Percentiles rank a stretch among this genome's conserved stretches.
Conservation (phyloP, 2,329 filamentous ascomycete species). For the Aureobasidium lini region DNA sequence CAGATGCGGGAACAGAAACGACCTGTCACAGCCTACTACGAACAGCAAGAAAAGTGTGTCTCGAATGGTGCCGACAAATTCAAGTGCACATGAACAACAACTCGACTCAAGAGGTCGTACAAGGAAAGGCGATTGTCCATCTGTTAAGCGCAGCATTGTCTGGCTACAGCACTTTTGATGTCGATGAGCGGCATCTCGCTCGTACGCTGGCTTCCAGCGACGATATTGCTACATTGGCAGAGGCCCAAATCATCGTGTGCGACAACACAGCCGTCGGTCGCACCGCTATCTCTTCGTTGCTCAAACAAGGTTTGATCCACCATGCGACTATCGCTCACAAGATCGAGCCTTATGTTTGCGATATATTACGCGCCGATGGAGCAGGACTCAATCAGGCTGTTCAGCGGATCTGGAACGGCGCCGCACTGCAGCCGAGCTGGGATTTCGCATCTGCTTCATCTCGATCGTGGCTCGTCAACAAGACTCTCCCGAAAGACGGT, state of each 20-base stretch:
- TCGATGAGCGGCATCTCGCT: slow-evolving; percentile 18
- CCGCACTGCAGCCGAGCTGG: neutral
- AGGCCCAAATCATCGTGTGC: slow-evolving; percentile 36
- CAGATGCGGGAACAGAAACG: neutral
- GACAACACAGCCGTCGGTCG: slow-evolving; percentile 39
- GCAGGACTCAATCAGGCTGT: neutral
- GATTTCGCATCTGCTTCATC: neutral
- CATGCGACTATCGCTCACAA: slow-evolving; percentile 40
- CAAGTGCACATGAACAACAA: slow-evolving; percentile 38
- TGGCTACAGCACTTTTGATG: slow-evolving; percentile 43
- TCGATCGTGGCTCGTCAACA: neutral
- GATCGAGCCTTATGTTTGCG: neutral
- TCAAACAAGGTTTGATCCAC: slow-evolving; percentile 37
- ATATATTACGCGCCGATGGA: neutral
- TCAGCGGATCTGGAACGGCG: neutral
- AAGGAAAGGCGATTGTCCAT: slow-evolving; percentile 34
- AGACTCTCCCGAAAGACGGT: neutral
- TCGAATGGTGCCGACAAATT: slow-evolving; percentile 45
- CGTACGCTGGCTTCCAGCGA: slow-evolving; percentile 15
- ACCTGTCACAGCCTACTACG: slow-evolving; percentile 26
- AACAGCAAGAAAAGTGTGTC: slow-evolving; percentile 36
- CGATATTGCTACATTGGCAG: slow-evolving; percentile 28
- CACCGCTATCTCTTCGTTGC: slow-evolving; percentile 24
- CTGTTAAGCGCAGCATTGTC: slow-evolving; percentile 49
- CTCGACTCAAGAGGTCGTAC: slow-evolving; percentile 30